Evolutionary conservation across 257 asterid species (phyloP).

Genomic region (Osmanthus fragrans): DNA sequence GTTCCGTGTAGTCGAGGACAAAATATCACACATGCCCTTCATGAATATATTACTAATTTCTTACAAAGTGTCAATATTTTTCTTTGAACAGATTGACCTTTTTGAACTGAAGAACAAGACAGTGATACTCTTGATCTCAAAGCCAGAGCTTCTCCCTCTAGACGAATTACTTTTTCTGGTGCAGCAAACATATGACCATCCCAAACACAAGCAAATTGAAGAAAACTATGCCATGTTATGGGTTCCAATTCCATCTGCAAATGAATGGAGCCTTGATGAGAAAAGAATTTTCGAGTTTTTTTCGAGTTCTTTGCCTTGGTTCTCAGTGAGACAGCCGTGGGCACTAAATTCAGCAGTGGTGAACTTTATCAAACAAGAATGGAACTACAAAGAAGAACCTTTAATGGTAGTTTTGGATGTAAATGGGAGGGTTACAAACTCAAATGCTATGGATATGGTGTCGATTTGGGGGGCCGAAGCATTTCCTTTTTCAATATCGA

Average conservation of each 20-base stretch:
- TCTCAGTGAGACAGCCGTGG: constrained; percentile 62
- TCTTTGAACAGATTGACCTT: constrained; percentile 46
- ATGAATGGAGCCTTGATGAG: constrained; percentile 44
- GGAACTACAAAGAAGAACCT: constrained; percentile 49
- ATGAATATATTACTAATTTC: background rate
- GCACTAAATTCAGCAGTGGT: constrained; percentile 40
- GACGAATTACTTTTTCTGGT: constrained; percentile 50
- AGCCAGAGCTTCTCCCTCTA: constrained; percentile 52
- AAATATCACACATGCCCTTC: background rate
- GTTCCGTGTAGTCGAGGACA: background rate
- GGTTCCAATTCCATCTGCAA: constrained; percentile 52
- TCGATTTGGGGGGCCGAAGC: constrained; percentile 78
- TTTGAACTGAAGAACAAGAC: constrained; percentile 56
- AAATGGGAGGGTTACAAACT: constrained; percentile 48
- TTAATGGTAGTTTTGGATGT: constrained; percentile 52
- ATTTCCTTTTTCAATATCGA: constrained; percentile 62
- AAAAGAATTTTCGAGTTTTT: constrained; percentile 42
- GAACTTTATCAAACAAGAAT: constrained; percentile 48
- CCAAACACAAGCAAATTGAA: constrained; percentile 19
- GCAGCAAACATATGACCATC: constrained; percentile 48
- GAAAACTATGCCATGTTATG: constrained; percentile 50
- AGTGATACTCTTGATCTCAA: constrained; percentile 67
- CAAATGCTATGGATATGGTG: constrained; percentile 66
- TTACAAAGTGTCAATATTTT: background rate
- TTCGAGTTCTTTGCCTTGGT: constrained; percentile 59